Evolutionary conservation across 345 rosid genomes (phyloP).

Genomic region (Trapa bicornis): DNA sequence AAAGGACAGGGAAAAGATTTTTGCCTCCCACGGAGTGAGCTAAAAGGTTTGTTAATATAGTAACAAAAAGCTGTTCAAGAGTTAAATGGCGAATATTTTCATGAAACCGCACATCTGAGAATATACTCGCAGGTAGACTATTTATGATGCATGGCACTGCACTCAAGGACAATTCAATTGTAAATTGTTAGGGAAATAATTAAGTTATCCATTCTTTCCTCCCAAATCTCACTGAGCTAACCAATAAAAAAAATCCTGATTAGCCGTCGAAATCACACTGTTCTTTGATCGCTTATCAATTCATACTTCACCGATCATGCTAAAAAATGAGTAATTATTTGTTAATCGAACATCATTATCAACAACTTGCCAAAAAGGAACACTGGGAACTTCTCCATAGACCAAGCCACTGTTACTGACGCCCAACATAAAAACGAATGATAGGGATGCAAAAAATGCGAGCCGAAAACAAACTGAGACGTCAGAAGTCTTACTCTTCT

Average conservation of each 20-base stretch:
- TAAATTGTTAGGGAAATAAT: neutral
- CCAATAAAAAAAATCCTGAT: neutral
- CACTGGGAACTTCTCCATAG: neutral
- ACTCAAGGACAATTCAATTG: neutral
- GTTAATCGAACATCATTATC: neutral
- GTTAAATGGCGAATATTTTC: neutral
- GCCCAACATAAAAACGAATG: neutral
- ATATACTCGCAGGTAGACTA: neutral
- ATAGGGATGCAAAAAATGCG: neutral
- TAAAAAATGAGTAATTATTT: neutral
- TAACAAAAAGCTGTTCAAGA: neutral
- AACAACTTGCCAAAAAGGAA: neutral
- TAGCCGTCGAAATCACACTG: neutral
- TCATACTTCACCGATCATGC: neutral
- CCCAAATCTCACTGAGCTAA: neutral
- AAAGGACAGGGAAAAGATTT: neutral
- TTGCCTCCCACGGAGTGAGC: neutral
- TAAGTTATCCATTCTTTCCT: neutral
- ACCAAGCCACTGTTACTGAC: neutral
- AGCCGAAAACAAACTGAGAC: neutral
- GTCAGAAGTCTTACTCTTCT: slow-evolving; percentile 25
- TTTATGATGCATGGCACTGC: neutral
- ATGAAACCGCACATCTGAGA: neutral
- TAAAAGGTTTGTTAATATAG: neutral
- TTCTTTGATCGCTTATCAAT: neutral